These are phyloP conservation scores for Diaporthe vaccinii DNA, from an alignment of 2,329 filamentous ascomycete genomes.

Conservation along the genomic window DNA sequence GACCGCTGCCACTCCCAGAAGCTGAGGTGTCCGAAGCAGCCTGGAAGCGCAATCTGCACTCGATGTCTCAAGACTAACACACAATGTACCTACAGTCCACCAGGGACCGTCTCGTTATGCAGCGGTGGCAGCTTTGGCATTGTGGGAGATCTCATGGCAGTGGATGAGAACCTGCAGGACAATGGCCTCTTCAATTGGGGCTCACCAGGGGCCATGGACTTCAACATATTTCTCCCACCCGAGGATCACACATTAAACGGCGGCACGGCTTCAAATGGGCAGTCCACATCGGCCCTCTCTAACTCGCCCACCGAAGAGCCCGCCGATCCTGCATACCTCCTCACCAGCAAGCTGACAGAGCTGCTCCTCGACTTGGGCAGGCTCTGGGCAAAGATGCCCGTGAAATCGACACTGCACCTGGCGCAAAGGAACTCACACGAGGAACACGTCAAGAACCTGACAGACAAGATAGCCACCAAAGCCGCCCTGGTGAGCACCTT, in stretches of 20 bases:
- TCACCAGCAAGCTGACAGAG: constrained; percentile 43
- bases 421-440: constrained; percentile 45
- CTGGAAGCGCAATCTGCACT: constrained; percentile 53
- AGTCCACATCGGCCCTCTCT: not conserved
- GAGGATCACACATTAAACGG: not conserved
- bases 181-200: constrained; percentile 18
- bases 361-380: constrained; percentile 47
- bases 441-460: constrained; percentile 44
- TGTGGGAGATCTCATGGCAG: not conserved
- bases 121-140: constrained; percentile 36
- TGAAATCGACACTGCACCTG: constrained; percentile 45
- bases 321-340: constrained; percentile 26
- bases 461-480: constrained; percentile 46
- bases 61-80: constrained; percentile 58
- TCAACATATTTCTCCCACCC: constrained; percentile 15
- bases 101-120: constrained; percentile 43
- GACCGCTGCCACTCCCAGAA: constrained; percentile 63
- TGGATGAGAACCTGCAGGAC: not conserved
- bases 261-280: not conserved
- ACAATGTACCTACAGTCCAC: constrained; percentile 59
- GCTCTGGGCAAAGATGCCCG: constrained; percentile 44
- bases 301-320: constrained; percentile 33
- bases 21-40: constrained; percentile 58
- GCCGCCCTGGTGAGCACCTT: constrained; percentile 53
- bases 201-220: constrained; percentile 20